Conservation (phyloP, 441 rosid genomes). For the Erodium texanum region DNA sequence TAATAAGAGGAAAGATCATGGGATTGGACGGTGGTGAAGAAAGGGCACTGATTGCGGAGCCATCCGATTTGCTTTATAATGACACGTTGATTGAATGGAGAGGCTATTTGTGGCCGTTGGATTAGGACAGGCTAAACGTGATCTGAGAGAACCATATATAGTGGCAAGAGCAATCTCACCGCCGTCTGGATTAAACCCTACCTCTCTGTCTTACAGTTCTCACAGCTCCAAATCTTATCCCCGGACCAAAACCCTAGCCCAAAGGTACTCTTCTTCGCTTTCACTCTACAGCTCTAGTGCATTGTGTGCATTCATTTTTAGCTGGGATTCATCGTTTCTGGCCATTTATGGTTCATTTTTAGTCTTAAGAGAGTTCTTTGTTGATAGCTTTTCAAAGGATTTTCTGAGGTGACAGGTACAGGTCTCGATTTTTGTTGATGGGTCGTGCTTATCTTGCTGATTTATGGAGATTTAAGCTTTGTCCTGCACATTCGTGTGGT, state of each 20-base stretch:
- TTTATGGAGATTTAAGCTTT: background rate
- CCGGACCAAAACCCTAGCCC: background rate
- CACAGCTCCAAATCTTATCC: background rate
- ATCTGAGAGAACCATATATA: background rate
- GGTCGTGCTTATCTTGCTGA: background rate
- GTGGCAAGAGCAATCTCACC: background rate
- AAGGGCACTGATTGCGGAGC: background rate
- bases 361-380: background rate
- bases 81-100: background rate
- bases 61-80: too few relatives aligned
- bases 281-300: too few relatives aligned
- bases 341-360: background rate
- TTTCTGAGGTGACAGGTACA: background rate
- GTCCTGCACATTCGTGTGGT: background rate
- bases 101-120: background rate
- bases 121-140: background rate
- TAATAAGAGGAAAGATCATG: background rate
- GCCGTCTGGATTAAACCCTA: background rate
- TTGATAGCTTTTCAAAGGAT: background rate
- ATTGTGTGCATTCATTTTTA: too few relatives aligned
- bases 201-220: background rate
- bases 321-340: background rate
- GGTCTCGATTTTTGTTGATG: background rate
- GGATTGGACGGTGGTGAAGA: background rate
- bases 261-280: background rate